Evolutionary conservation across 2,329 filamentous ascomycete species (phyloP), one percentile per base, ranked within the genome.

Genomic region (Botryotinia narcissicola): DNA sequence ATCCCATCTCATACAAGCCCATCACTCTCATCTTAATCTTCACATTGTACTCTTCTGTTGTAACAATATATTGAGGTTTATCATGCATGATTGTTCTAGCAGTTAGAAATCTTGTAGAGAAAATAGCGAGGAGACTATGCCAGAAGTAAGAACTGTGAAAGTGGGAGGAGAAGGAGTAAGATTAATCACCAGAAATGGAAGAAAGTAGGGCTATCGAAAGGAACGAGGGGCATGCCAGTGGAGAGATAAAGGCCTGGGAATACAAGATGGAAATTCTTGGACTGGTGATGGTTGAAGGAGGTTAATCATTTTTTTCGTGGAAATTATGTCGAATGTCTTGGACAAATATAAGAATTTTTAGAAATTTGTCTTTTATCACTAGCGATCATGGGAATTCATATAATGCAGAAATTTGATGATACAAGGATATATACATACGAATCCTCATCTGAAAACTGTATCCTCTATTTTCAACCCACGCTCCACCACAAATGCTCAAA

Each of bases 401-500:
- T 72, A 68, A 40, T 59, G 70, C 32, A 68, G 59, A 68, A 72
- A 25, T 40, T 64, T 67, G 70, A 72, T 72, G 70, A 72, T 72
- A 68, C 62, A 72, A 72, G 54, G 51, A 72, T 72, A 72, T 72
- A 72, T 68, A 72, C 48, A 72, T 72, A 68, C 48, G 51, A 66
- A 60, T 72, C 70, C 63, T 54, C 48, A 68, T 72, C 70, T 67
- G 51, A 37, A 57, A 72, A 35, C 37, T 72, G 29, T 68, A 57
- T 35, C 29, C 42, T 73, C 40, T 70, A 67, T 67, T 66, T 72
- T 67, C 48, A 48, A 44, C 25, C 46, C 46, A 68, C n/a, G 22
- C 9, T 29, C 25, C 40, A 29, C 62, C 16, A 64, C 48, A n/a
- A 71, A 69, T 75, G 76, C 78, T 79, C 75, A 81, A 75, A 72